These are phyloP conservation scores for Trichoderma breve DNA, from an alignment of 2,329 filamentous ascomycete species.

Conservation along the genomic window DNA sequence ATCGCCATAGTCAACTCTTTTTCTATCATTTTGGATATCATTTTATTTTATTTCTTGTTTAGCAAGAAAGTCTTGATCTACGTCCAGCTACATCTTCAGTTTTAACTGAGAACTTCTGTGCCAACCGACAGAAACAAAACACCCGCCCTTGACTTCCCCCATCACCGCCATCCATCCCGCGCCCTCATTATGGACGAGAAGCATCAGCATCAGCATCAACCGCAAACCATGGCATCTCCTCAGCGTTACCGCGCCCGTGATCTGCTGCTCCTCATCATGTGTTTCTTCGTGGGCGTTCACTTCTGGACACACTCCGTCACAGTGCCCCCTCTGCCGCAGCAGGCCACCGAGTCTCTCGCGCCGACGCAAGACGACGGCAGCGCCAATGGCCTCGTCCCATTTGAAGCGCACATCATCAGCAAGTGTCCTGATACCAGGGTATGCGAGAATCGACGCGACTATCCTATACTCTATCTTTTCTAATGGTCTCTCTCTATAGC, in stretches of 20 bases:
- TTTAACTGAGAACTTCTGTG: accelerated
- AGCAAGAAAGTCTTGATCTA: accelerated
- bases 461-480: background rate
- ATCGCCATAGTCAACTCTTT: background rate
- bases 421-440: constrained; percentile 89
- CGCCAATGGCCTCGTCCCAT: constrained; percentile 54
- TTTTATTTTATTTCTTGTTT: too few relatives aligned
- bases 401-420: constrained; percentile 95
- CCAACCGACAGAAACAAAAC: background rate
- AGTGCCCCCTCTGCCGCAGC: background rate
- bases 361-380: background rate
- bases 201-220: constrained; percentile 17
- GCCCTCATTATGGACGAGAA: constrained; percentile 35
- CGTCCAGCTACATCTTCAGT: too few relatives aligned
- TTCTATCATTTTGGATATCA: background rate
- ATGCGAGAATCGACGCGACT: constrained; percentile 21
- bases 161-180: background rate
- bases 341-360: background rate
- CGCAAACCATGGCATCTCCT: constrained; percentile 24
- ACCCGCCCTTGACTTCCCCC: background rate
- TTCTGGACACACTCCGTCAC: constrained; percentile 23
- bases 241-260: constrained; percentile 22
- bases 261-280: constrained; percentile 25
- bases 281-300: constrained; percentile 26
- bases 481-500: constrained; percentile 37